These are phyloP conservation scores for Collybiopsis luxurians DNA, from an alignment of 768 basidiomycete species.

Conservation along the genomic window DNA sequence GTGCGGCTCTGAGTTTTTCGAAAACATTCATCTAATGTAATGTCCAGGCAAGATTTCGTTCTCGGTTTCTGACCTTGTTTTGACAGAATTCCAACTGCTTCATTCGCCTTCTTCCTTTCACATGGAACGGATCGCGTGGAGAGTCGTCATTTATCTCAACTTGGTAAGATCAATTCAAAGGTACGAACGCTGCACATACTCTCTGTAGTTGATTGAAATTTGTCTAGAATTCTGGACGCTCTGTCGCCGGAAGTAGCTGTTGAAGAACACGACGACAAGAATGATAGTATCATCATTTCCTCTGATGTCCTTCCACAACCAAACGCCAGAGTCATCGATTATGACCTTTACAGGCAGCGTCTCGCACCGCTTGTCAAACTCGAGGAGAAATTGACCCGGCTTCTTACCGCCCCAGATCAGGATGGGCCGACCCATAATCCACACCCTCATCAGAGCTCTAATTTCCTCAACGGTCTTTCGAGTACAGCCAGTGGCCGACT, in stretches of 20 bases:
- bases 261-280: constrained; percentile 62
- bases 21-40: neutral
- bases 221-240: constrained; percentile 65
- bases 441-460: constrained; percentile 36
- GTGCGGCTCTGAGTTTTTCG: neutral
- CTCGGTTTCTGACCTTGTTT: neutral
- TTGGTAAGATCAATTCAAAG: constrained; percentile 79
- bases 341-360: constrained; percentile 57
- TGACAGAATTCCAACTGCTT: constrained; percentile 77
- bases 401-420: constrained; percentile 69
- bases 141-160: constrained; percentile 86
- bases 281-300: constrained; percentile 51
- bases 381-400: constrained; percentile 64
- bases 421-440: constrained; percentile 64
- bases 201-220: too few species aligned
- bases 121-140: constrained; percentile 81
- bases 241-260: constrained; percentile 63
- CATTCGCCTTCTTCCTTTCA: constrained; percentile 76
- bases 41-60: neutral
- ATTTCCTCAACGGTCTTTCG: constrained; percentile 17
- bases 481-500: constrained; percentile 41
- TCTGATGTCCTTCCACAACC: constrained; percentile 46
- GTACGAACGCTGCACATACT: constrained; percentile 38
- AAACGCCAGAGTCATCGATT: constrained; percentile 50
- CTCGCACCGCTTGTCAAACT: constrained; percentile 70